phyloP scores from a whole-genome alignment of 176 grass and related monocot genomes.

The Alloteropsis semialata region DNA sequence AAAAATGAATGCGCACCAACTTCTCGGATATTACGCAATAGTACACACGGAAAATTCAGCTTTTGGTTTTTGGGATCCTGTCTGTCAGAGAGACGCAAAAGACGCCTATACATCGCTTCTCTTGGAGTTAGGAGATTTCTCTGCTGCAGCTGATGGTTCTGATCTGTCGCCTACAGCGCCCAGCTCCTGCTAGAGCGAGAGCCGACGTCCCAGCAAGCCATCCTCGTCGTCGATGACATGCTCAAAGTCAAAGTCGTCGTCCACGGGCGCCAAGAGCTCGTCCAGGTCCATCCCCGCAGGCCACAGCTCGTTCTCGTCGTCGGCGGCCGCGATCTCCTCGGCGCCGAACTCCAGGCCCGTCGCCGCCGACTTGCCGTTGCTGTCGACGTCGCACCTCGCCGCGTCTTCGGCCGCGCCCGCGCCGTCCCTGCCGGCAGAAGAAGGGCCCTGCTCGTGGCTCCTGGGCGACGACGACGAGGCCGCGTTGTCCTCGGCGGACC shows the following conservation, averaged over 20 bases:
- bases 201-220: slow-evolving; percentile 31
- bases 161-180: background rate
- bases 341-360: background rate
- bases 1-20: slow-evolving; percentile 7
- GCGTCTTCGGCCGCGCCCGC: background rate
- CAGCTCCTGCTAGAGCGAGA: slow-evolving; percentile 36
- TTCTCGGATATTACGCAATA: background rate
- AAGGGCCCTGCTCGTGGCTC: slow-evolving; percentile 1
- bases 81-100: background rate
- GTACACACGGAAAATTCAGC: background rate
- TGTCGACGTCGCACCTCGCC: background rate
- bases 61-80: slow-evolving; percentile 10
- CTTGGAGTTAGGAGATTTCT: background rate
- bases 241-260: slow-evolving; percentile 46
- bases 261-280: slow-evolving; percentile 34
- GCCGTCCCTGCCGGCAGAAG: background rate
- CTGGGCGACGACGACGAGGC: background rate
- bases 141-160: background rate
- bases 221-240: slow-evolving; percentile 9
- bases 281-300: slow-evolving; percentile 47
- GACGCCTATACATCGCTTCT: slow-evolving; percentile 30
- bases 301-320: slow-evolving; percentile 47
- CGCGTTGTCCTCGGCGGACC: background rate
- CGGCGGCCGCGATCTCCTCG: slow-evolving; percentile 3
- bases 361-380: slow-evolving; percentile 20